Percentiles rank a stretch among this genome's conserved stretches.
Evolutionary conservation across 805 yeast genomes (phyloP).

Genomic region (Yarrowia sp.): DNA sequence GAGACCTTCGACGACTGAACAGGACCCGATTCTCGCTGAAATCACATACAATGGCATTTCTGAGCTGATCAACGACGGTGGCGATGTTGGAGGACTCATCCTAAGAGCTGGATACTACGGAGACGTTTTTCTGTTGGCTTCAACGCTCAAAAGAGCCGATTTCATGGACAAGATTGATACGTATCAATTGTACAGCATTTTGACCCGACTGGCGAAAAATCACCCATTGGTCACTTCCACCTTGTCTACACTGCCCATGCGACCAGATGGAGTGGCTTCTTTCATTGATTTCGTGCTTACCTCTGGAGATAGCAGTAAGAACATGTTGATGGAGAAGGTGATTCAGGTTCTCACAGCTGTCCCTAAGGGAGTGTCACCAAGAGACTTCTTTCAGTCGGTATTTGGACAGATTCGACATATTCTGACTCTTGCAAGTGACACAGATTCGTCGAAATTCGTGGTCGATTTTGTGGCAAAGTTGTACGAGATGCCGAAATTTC

Average conservation of each 20-base stretch:
- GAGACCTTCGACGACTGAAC: not conserved
- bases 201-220: constrained; percentile 12
- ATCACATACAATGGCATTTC: constrained; percentile 29
- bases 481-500: constrained; percentile 16
- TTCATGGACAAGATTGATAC: constrained; percentile 28
- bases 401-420: constrained; percentile 20
- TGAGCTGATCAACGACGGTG: constrained; percentile 15
- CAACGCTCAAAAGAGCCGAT: not conserved
- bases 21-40: constrained; percentile 15
- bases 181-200: constrained; percentile 14
- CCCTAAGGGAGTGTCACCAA: constrained; percentile 9
- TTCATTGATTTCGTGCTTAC: constrained; percentile 17
- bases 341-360: constrained; percentile 26
- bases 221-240: constrained; percentile 17
- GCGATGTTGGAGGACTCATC: constrained; percentile 29
- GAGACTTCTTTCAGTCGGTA: constrained; percentile 6
- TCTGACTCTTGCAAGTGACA: not conserved
- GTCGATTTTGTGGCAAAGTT: constrained; percentile 2
- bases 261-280: constrained; percentile 34
- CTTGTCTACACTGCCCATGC: constrained; percentile 21
- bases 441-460: constrained; percentile 25
- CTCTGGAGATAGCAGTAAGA: constrained; percentile 11
- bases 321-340: constrained; percentile 10
- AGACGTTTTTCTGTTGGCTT: constrained; percentile 17
- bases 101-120: constrained; percentile 33